These are phyloP conservation scores for Pseudonitzschia delicatissima DNA, from an alignment of 108 stramenopile genomes.

Conservation along the genomic window DNA sequence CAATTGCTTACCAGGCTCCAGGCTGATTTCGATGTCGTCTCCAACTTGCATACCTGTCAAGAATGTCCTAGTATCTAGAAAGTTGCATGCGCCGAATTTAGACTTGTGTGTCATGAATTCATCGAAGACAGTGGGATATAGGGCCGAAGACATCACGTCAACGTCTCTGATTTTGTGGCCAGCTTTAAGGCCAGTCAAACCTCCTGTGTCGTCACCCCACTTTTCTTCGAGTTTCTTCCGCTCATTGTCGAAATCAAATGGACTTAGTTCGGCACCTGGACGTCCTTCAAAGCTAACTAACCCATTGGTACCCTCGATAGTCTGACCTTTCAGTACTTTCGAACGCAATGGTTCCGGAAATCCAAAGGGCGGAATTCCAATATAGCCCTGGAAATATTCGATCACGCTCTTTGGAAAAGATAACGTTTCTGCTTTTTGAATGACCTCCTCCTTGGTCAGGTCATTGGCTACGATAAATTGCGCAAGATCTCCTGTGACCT, in stretches of 20 bases:
- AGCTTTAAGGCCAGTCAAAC: constrained; percentile 6
- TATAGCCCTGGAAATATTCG: constrained; percentile 92
- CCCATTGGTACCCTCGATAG: constrained; percentile 79
- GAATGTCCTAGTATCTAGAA: constrained; percentile 92
- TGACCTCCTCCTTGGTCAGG: constrained; percentile 85
- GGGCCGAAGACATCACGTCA: constrained; percentile 88
- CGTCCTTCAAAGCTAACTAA: constrained; percentile 84
- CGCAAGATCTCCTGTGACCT: constrained; percentile 97
- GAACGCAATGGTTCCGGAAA: constrained; percentile 95
- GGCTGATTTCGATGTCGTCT: constrained; percentile 69
- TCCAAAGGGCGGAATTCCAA: constrained; percentile 92
- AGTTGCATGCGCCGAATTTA: constrained; percentile 77
- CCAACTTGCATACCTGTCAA: constrained; percentile 90
- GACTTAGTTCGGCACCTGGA: constrained; percentile 89
- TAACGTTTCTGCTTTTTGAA: constrained; percentile 84
- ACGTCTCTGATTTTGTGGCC: constrained; percentile 58
- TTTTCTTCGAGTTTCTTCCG: constrained; percentile 65
- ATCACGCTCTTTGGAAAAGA: constrained; percentile 91
- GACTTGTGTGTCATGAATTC: constrained; percentile 67
- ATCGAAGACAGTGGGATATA: constrained; percentile 92
- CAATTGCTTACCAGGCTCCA: constrained; percentile 85
- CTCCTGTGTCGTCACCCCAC: constrained; percentile 47
- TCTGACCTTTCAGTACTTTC: constrained; percentile 76
- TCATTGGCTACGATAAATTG: constrained; percentile 95
- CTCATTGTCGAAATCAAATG: constrained; percentile 76